These are phyloP conservation scores for Calycina herbarum DNA, from an alignment of 2,329 filamentous ascomycete species.

Conservation along the genomic window DNA sequence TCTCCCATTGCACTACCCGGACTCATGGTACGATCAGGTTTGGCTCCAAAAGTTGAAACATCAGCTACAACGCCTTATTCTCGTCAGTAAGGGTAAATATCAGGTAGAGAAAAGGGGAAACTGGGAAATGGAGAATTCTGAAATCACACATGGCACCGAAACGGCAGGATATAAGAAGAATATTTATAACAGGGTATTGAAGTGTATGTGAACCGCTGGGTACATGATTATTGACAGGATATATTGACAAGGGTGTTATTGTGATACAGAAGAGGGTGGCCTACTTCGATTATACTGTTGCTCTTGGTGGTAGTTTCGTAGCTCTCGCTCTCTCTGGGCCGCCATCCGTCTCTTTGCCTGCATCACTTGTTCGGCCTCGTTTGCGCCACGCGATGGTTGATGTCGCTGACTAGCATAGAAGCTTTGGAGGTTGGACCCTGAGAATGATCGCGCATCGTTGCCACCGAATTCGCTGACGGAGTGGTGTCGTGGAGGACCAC, in stretches of 20 bases:
- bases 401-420: conserved; percentile 95
- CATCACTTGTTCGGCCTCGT: conserved; percentile 97
- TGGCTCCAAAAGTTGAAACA: conserved; percentile 64
- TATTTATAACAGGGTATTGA: conserved; percentile 40
- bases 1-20: conserved; percentile 82
- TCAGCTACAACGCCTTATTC: conserved; percentile 63
- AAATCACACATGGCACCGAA: conserved; percentile 42
- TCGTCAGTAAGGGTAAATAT: conserved; percentile 39
- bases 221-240: conserved; percentile 33
- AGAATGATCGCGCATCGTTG: conserved; percentile 69
- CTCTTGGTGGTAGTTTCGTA: conserved; percentile 99
- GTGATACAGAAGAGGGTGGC: conserved; percentile 76
- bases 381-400: conserved; percentile 77
- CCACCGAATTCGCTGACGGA: conserved; percentile 72
- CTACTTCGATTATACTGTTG: conserved; percentile 99
- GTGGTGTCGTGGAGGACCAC: conserved; percentile 71
- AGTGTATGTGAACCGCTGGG: conserved; percentile 36
- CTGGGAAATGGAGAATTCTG: conserved; percentile 14
- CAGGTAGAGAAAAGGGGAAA: conserved; percentile 17
- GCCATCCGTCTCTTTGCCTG: conserved; percentile 99
- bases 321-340: conserved; percentile 96
- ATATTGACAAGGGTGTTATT: conserved; percentile 33
- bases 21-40: conserved; percentile 84
- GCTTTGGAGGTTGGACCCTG: conserved; percentile 79
- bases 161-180: conserved; percentile 36